Conservation (phyloP, 2,329 filamentous ascomycete species). For the Hortaea werneckii region DNA sequence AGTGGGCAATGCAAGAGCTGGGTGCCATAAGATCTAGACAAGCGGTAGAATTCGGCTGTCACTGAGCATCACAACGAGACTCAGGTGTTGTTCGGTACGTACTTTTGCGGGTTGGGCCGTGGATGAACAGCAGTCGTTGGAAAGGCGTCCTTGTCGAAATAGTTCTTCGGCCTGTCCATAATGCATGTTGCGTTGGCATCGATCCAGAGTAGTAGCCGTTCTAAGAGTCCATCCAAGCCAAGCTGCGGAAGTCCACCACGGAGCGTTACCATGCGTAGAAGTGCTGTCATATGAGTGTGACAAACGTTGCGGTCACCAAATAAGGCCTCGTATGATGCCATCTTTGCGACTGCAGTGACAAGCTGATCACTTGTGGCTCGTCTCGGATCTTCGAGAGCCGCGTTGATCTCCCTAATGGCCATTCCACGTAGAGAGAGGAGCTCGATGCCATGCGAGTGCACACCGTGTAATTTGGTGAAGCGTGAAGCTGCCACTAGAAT, state of each 20-base stretch:
- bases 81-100: background rate
- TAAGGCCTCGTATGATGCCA: conserved; percentile 45
- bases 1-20: no score
- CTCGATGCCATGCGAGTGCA: conserved; percentile 24
- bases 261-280: conserved; percentile 33
- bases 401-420: conserved; percentile 36
- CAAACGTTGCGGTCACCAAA: conserved; percentile 36
- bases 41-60: no score
- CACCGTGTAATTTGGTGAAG: conserved; percentile 24
- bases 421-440: conserved; percentile 36
- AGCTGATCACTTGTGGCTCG: conserved; percentile 31
- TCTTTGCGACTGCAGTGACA: conserved; percentile 40
- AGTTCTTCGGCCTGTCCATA: conserved; percentile 12
- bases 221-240: conserved; percentile 37
- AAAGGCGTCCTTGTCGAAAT: conserved; percentile 18
- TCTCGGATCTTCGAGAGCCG: conserved; percentile 24
- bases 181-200: conserved; percentile 27
- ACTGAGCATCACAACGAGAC: no score
- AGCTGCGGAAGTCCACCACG: conserved; percentile 36
- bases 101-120: conserved; percentile 10
- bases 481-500: conserved; percentile 35
- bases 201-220: conserved; percentile 40
- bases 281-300: conserved; percentile 39
- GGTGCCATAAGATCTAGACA: no score
- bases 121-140: conserved; percentile 11